These are phyloP conservation scores for Cornus suecica DNA, from an alignment of 148 eudicot species.

Conservation along the genomic window DNA sequence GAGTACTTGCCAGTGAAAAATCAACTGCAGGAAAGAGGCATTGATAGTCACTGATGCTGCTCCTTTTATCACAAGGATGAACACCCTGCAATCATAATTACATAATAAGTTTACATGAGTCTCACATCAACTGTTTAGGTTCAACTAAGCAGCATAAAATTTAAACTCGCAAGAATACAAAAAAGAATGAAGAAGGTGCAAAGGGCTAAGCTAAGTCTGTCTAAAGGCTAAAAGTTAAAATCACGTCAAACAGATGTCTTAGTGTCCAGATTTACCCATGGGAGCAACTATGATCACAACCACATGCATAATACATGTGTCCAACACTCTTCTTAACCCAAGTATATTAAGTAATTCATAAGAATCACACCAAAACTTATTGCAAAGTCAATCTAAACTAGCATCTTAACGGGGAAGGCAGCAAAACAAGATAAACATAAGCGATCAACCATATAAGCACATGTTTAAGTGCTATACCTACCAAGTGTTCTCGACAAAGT, in stretches of 20 bases:
- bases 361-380: not conserved
- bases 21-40: slow-evolving; percentile 85
- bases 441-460: not conserved
- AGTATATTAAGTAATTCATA: not conserved
- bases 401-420: not conserved
- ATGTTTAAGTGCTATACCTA: slow-evolving; percentile 16
- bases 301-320: not conserved
- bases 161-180: not conserved
- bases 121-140: not conserved
- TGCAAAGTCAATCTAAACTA: not conserved
- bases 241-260: not conserved
- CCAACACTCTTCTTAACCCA: slow-evolving; percentile 1
- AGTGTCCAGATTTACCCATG: not conserved
- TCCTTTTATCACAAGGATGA: slow-evolving; percentile 93
- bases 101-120: no score
- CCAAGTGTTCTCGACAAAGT: slow-evolving; percentile 94
- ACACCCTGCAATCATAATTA: slow-evolving; percentile 66
- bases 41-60: slow-evolving; percentile 69
- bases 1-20: slow-evolving; percentile 67
- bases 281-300: not conserved
- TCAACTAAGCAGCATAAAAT: not conserved
- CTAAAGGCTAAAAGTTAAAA: not conserved
- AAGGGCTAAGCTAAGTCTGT: not conserved
- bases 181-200: not conserved
- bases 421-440: not conserved